Evolutionary conservation across 2,329 filamentous ascomycete species (phyloP).

Genomic region (Neocucurbitaria cava): DNA sequence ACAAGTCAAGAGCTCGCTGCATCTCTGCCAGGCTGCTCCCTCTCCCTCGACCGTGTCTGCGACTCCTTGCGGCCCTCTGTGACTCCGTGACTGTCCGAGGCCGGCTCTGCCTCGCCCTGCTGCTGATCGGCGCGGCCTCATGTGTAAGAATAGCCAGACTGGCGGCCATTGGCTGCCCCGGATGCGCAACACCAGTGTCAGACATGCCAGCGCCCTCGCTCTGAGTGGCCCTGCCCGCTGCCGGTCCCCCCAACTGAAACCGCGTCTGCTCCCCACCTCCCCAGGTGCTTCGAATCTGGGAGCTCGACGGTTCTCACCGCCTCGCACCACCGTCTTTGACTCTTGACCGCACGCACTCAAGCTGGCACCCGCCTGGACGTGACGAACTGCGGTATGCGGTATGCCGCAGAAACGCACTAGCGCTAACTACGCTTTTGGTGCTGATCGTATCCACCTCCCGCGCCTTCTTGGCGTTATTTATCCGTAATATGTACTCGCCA

Average conservation of each 20-base stretch:
- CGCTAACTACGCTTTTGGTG: constrained; percentile 4
- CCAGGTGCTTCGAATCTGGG: constrained; percentile 6
- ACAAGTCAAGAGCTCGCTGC: too few species aligned
- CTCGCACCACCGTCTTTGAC: background rate
- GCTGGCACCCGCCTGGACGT: background rate
- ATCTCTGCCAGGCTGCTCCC: background rate
- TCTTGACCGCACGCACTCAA: too few species aligned
- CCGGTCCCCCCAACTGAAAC: constrained; percentile 24
- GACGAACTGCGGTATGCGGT: background rate
- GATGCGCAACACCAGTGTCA: constrained; percentile 23
- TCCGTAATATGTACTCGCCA: background rate
- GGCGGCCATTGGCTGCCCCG: constrained; percentile 16
- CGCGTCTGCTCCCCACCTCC: constrained; percentile 31
- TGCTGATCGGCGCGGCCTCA: constrained; percentile 3
- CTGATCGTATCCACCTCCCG: constrained; percentile 11
- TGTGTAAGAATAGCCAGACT: constrained; percentile 12
- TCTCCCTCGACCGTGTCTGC: too few species aligned
- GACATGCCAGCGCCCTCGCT: constrained; percentile 6
- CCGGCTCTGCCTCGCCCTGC: constrained; percentile 8
- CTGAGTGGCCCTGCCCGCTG: constrained; percentile 7
- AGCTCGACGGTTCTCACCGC: constrained; percentile 5
- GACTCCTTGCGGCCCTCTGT: background rate
- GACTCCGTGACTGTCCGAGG: too few species aligned
- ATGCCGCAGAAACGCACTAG: background rate
- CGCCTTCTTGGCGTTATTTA: constrained; percentile 4